Evolutionary conservation across 202 grass and related monocot genomes (phyloP).

Genomic region (Carex sylvatica): DNA sequence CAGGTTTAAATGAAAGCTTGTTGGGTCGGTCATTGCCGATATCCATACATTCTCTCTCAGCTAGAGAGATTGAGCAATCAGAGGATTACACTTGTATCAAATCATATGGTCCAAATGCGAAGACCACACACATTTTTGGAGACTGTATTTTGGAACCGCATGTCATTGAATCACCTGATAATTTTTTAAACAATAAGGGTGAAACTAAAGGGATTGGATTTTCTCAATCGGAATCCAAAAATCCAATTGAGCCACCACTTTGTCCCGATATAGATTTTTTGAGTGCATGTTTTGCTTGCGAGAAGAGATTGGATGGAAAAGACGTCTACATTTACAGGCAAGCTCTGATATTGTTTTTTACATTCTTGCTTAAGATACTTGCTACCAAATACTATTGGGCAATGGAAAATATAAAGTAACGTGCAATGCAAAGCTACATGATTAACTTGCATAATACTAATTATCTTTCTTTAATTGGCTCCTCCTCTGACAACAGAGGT

Average conservation of each 20-base stretch:
- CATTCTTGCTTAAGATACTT: conserved; percentile 1
- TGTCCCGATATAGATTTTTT: conserved; percentile 40
- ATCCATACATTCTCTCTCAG: conserved; percentile 58
- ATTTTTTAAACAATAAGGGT: conserved; percentile 20
- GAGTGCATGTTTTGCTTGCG: conserved; percentile 74
- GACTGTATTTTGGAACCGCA: conserved; percentile 77
- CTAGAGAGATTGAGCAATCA: conserved; percentile 90
- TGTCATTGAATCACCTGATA: conserved; percentile 28
- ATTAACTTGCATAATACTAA: conserved; percentile 7
- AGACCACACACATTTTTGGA: conserved; percentile 92
- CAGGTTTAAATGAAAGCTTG: conserved; percentile 27
- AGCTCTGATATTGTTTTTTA: conserved; percentile 1
- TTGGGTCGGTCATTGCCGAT: conserved; percentile 59
- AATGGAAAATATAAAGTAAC: neutral
- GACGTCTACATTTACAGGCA: conserved; percentile 99
- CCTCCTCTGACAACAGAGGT: neutral
- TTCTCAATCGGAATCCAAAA: conserved; percentile 29
- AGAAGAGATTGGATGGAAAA: conserved; percentile 77
- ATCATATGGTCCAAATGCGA: conserved; percentile 80
- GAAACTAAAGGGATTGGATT: conserved; percentile 26
- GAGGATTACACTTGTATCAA: conserved; percentile 99
- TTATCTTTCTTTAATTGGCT: neutral
- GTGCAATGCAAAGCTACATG: neutral
- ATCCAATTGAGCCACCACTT: conserved; percentile 10
- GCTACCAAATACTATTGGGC: conserved; percentile 1